Evolutionary conservation across 2,329 filamentous ascomycete species (phyloP).

Genomic region (Eurotiales sp.): DNA sequence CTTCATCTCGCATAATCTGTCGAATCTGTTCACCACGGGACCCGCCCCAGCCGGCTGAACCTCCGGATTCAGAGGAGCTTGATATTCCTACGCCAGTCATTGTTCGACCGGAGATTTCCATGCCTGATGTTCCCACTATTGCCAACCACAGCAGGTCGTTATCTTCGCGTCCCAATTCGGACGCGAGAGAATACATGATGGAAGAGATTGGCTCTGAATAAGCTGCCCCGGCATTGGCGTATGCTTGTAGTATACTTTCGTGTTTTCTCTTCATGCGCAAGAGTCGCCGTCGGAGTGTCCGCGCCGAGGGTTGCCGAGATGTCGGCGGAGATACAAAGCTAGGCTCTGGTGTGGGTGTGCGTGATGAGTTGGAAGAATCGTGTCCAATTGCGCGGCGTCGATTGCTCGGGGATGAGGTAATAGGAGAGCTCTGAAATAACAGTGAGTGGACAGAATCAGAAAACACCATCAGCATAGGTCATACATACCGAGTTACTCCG

Average conservation of each 20-base stretch:
- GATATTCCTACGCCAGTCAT: conserved; percentile 69
- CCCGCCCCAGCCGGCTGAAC: conserved; percentile 71
- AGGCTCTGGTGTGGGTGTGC: conserved; percentile 42
- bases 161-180: conserved; percentile 91
- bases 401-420: conserved; percentile 35
- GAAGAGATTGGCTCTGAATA: conserved; percentile 95
- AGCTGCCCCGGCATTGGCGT: conserved; percentile 82
- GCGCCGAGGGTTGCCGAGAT: conserved; percentile 64
- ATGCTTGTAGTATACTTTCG: conserved; percentile 69
- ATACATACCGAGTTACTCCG: conserved; percentile 76
- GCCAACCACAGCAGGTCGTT: conserved; percentile 94
- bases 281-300: conserved; percentile 67
- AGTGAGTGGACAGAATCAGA: conserved; percentile 12
- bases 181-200: conserved; percentile 89
- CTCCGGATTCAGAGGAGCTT: conserved; percentile 52
- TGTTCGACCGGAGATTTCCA: conserved; percentile 85
- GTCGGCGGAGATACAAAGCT: conserved; percentile 37
- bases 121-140: conserved; percentile 90
- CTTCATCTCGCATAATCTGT: conserved; percentile 85
- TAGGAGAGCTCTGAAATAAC: conserved; percentile 34
- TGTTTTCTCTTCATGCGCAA: conserved; percentile 73
- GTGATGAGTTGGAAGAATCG: conserved; percentile 44
- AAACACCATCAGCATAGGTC: not conserved
- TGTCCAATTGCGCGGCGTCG: conserved; percentile 38
- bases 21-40: conserved; percentile 78